Evolutionary conservation across 495 filamentous ascomycete species (phyloP).

Genomic region (Aspergillus hancockii): DNA sequence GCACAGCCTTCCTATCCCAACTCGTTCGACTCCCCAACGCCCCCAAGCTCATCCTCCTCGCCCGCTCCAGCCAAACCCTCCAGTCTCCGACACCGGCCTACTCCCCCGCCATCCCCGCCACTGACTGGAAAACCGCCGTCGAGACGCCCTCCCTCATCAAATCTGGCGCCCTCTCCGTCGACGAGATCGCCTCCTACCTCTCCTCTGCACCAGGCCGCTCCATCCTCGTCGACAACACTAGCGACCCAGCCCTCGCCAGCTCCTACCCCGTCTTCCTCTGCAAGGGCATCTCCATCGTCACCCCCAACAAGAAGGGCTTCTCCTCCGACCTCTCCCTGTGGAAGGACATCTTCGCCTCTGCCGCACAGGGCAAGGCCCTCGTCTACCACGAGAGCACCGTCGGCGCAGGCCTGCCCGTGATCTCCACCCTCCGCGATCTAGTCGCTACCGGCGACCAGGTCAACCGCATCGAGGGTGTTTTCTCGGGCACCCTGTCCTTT

Average conservation of each 20-base stretch:
- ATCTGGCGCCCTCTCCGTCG: slow-evolving; percentile 52
- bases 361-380: slow-evolving; percentile 63
- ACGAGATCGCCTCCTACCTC: slow-evolving; percentile 72
- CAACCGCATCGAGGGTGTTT: slow-evolving; percentile 88
- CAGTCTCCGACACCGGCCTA: slow-evolving; percentile 52
- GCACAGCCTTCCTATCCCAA: slow-evolving; percentile 85
- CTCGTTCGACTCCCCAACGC: slow-evolving; percentile 63
- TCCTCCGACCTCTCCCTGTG: slow-evolving; percentile 73
- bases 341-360: slow-evolving; percentile 74
- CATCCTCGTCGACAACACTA: slow-evolving; percentile 92
- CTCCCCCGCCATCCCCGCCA: slow-evolving; percentile 52
- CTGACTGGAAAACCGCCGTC: slow-evolving; percentile 55
- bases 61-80: slow-evolving; percentile 76
- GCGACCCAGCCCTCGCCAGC: slow-evolving; percentile 74
- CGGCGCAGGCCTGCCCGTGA: slow-evolving; percentile 86
- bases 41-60: slow-evolving; percentile 75
- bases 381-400: slow-evolving; percentile 93
- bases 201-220: slow-evolving; percentile 66
- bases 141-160: slow-evolving; percentile 56
- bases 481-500: slow-evolving; percentile 94
- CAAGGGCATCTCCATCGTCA: slow-evolving; percentile 83
- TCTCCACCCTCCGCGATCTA: slow-evolving; percentile 87
- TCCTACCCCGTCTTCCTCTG: slow-evolving; percentile 76
- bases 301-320: slow-evolving; percentile 98
- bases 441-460: slow-evolving; percentile 87